Percentiles rank a stretch among this genome's conserved stretches.
phyloP scores from a whole-genome alignment of 441 rosid genomes.

The Brassica balearica region DNA sequence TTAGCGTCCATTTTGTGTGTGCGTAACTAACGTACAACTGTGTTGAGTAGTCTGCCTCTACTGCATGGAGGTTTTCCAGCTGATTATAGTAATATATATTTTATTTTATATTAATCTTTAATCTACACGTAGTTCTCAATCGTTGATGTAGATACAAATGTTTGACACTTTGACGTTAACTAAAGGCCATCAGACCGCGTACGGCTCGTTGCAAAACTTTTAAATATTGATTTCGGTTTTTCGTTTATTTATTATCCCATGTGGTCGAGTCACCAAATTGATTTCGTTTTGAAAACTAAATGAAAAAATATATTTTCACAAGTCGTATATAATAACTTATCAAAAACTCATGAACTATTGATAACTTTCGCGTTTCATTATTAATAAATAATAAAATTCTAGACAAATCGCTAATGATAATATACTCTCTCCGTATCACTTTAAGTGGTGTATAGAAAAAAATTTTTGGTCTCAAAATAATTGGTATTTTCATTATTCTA shows the following conservation, averaged over 20 bases:
- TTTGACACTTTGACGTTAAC: conserved; percentile 31
- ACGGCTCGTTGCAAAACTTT: conserved; percentile 15
- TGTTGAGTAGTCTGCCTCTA: neutral
- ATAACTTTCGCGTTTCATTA: neutral
- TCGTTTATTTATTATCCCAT: conserved; percentile 24
- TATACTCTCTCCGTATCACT: no score
- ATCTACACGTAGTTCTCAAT: neutral
- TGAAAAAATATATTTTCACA: neutral
- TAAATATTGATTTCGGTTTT: neutral
- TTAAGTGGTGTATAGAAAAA: no score
- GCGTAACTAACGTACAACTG: conserved; percentile 24
- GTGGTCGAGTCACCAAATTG: conserved; percentile 31
- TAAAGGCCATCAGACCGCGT: conserved; percentile 35
- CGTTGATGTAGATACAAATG: neutral
- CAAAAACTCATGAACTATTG: neutral
- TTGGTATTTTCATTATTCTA: no score
- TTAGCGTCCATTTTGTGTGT: conserved; percentile 13
- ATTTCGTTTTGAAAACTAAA: neutral
- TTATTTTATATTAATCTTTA: neutral
- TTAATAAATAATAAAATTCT: neutral
- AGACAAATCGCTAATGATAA: neutral
- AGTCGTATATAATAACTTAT: neutral
- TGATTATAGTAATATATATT: neutral
- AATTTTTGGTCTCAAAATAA: no score
- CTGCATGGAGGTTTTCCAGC: conserved; percentile 28